These are phyloP conservation scores for Phascolomyces articulosus DNA, from an alignment of 371 early-diverging fungal species.

Conservation along the genomic window DNA sequence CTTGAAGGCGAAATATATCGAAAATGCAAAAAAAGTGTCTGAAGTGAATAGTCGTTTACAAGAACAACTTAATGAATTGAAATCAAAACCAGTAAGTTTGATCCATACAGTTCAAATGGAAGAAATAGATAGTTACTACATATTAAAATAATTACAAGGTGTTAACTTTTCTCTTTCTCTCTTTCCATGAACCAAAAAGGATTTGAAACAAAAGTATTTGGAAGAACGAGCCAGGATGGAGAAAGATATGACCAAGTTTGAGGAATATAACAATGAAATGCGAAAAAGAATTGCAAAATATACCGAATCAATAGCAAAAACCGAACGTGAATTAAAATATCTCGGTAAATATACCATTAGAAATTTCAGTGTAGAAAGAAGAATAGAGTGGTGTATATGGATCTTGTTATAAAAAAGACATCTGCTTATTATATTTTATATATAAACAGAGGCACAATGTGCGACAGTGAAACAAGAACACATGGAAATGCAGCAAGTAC, in stretches of 20 bases:
- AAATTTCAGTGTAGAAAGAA: too few species aligned
- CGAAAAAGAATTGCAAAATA: slow-evolving; percentile 11
- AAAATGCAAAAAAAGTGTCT: neutral
- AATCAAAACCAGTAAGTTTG: neutral
- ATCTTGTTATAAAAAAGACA: too few species aligned
- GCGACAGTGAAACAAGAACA: neutral
- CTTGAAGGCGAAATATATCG: neutral
- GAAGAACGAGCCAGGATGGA: slow-evolving; percentile 44
- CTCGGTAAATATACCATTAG: slow-evolving; percentile 3
- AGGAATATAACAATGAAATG: slow-evolving; percentile 19
- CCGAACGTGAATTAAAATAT: neutral
- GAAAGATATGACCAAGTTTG: slow-evolving; percentile 30
- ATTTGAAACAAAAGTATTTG: neutral
- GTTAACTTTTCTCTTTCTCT: too few species aligned
- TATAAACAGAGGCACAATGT: neutral
- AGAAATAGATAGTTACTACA: too few species aligned
- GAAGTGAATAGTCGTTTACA: neutral
- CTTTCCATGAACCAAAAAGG: neutral
- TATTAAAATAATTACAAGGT: neutral
- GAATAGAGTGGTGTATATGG: too few species aligned
- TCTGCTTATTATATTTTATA: too few species aligned
- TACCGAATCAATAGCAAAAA: slow-evolving; percentile 12
- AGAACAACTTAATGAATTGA: neutral
- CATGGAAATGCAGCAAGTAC: neutral
- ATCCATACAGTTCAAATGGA: neutral